A percentile compares a stretch with the other conserved stretches of the same genome.
Evolutionary conservation across 225 moss, liverwort and hornwort species (phyloP).

Genomic region (Pleurozium schreberi): DNA sequence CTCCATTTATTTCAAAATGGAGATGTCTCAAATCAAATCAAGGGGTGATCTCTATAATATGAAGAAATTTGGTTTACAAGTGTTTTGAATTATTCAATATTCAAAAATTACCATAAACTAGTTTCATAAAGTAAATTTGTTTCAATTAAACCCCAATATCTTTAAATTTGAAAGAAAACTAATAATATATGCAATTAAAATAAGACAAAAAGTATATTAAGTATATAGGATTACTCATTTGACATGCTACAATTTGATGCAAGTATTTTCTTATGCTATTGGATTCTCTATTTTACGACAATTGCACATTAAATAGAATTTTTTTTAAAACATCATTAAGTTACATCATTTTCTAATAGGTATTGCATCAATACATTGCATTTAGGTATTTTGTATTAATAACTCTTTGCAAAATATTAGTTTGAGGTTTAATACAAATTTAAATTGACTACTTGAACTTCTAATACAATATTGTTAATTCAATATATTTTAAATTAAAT

Average conservation of each 20-base stretch:
- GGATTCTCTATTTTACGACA: rapidly evolving
- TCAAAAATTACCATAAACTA: too few relatives aligned
- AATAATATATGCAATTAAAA: background rate
- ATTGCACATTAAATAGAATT: too few relatives aligned
- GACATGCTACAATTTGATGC: background rate
- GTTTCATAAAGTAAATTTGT: background rate
- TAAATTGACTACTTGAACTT: background rate
- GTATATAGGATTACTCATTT: background rate
- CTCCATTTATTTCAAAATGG: too few relatives aligned
- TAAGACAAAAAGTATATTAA: background rate
- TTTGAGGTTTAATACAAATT: background rate
- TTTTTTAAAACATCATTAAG: too few relatives aligned
- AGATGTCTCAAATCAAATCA: background rate
- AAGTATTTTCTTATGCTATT: background rate
- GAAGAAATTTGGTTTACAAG: too few relatives aligned
- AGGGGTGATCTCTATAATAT: too few relatives aligned
- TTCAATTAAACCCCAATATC: background rate
- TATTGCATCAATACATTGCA: background rate
- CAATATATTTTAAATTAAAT: too few relatives aligned
- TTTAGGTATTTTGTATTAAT: background rate
- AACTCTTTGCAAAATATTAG: background rate
- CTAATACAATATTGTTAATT: too few relatives aligned
- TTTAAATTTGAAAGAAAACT: background rate
- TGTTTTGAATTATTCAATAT: background rate
- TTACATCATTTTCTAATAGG: too few relatives aligned